A percentile compares a stretch with the other conserved stretches of the same genome.
Conservation (phyloP, 257 asterid genomes). For the Thymus quinquecostatus region DNA sequence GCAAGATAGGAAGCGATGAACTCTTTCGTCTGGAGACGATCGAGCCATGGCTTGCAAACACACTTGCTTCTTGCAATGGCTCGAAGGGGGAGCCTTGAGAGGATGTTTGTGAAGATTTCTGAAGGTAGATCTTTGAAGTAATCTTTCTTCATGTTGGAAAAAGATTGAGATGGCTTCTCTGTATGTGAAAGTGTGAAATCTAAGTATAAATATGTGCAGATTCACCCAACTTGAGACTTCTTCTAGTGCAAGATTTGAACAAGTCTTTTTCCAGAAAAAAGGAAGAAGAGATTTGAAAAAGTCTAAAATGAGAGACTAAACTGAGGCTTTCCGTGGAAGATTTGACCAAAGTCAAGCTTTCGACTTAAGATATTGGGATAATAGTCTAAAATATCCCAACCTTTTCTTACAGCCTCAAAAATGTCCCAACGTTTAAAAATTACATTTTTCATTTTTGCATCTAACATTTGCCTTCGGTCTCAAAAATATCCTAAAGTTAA, state of each 20-base stretch:
- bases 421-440: too few relatives aligned
- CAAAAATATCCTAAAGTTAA: too few relatives aligned
- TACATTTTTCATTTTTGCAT: too few relatives aligned
- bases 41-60: constrained; percentile 31
- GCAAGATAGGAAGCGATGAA: not conserved
- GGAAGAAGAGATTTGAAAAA: too few relatives aligned
- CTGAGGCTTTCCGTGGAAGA: not conserved
- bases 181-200: not conserved
- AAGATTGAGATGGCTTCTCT: not conserved
- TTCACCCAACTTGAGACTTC: not conserved
- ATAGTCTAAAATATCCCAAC: too few relatives aligned
- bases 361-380: too few relatives aligned
- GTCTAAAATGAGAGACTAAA: too few relatives aligned
- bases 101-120: constrained; percentile 35
- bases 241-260: constrained; percentile 8
- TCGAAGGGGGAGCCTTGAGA: constrained; percentile 38
- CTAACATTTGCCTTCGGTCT: too few relatives aligned
- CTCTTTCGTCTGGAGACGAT: not conserved
- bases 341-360: constrained; percentile 16
- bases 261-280: too few relatives aligned
- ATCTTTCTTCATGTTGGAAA: not conserved
- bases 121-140: not conserved
- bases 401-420: too few relatives aligned
- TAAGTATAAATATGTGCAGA: too few relatives aligned
- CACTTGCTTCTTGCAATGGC: constrained; percentile 33